A percentile compares a stretch with the other conserved stretches of the same genome.
Conservation (phyloP, 176 grass and related monocot genomes). For the Neostapfia colusana region DNA sequence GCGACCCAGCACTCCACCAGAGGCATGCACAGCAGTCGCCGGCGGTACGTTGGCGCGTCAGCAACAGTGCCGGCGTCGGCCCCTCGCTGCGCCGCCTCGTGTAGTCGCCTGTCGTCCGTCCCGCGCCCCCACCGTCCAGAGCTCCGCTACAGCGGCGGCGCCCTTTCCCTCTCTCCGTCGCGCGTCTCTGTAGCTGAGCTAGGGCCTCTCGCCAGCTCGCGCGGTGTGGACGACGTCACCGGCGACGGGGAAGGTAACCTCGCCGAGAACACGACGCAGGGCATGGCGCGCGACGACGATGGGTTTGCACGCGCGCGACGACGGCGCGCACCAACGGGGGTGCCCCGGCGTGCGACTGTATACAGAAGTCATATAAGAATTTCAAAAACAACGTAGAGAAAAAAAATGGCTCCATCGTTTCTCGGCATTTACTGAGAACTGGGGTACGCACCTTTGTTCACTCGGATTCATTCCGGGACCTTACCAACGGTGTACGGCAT, state of each 20-base stretch:
- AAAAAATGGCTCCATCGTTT: not conserved
- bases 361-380: too few species aligned
- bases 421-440: not conserved
- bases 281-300: not conserved
- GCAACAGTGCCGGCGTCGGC: conserved; percentile 25
- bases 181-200: conserved; percentile 33
- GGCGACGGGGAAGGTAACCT: not conserved
- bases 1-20: not conserved
- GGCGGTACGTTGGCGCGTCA: conserved; percentile 26
- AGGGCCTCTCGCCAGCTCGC: not conserved
- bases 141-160: not conserved
- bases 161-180: not conserved
- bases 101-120: conserved; percentile 18
- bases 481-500: not conserved
- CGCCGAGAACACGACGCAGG: conserved; percentile 2
- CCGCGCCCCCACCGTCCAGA: not conserved
- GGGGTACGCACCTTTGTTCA: not conserved
- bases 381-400: too few species aligned
- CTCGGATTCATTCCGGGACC: not conserved
- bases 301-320: not conserved
- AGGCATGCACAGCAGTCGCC: not conserved
- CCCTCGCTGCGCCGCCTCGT: not conserved
- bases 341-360: too few species aligned
- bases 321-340: not conserved
- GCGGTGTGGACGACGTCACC: conserved; percentile 35